phyloP scores from a whole-genome alignment of 371 early-diverging fungal species.

The Syncephalis plumigaleata region DNA sequence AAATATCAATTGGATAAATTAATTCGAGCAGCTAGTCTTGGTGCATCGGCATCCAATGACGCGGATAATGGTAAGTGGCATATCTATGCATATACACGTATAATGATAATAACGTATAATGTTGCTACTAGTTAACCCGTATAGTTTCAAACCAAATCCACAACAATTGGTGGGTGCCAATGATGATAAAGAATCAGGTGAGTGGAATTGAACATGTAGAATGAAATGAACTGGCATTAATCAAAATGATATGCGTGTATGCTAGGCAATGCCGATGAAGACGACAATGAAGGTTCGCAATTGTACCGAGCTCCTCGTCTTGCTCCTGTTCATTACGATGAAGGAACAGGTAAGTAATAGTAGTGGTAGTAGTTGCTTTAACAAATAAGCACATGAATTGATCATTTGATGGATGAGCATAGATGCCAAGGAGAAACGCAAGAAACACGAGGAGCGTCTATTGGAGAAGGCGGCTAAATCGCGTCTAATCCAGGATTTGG shows the following conservation, averaged over 20 bases:
- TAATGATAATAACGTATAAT: not conserved
- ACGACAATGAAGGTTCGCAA: conserved; percentile 9
- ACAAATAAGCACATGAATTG: too few species aligned
- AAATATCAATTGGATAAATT: conserved; percentile 95
- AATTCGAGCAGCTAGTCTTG: conserved; percentile 50
- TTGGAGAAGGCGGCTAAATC: conserved; percentile 63
- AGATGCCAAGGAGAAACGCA: conserved; percentile 24
- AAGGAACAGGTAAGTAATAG: conserved; percentile 24
- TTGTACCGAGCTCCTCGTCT: conserved; percentile 79
- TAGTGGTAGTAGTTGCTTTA: too few species aligned
- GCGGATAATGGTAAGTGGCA: conserved; percentile 6
- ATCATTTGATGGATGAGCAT: not conserved
- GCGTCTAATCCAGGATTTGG: conserved; percentile 72
- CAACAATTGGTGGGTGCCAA: conserved; percentile 32
- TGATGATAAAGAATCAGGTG: conserved; percentile 22
- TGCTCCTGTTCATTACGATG: conserved; percentile 76
- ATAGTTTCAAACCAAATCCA: conserved; percentile 81
- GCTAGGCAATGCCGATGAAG: conserved; percentile 3
- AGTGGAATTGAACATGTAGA: too few species aligned
- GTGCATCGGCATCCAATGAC: conserved; percentile 10
- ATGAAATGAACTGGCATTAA: too few species aligned
- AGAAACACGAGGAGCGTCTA: conserved; percentile 40
- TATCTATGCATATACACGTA: too few species aligned
- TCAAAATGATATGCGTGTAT: too few species aligned
- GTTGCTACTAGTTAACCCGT: conserved; percentile 25